Conservation (phyloP, 2,329 filamentous ascomycete genomes). For the Fusarium sp. region DNA sequence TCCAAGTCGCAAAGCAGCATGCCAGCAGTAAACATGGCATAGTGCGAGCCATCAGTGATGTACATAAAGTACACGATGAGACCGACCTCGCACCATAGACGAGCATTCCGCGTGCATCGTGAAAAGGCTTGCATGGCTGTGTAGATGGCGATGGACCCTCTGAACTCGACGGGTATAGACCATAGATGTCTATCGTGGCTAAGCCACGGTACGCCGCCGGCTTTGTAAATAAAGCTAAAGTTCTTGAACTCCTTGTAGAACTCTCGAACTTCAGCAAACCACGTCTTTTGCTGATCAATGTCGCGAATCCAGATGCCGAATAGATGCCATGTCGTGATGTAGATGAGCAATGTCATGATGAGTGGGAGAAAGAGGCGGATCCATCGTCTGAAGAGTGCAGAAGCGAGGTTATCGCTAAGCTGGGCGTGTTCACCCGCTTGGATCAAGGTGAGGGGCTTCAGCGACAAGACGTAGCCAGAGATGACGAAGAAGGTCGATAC, state of each 20-base stretch:
- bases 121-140: slow-evolving; percentile 64
- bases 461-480: slow-evolving; percentile 63
- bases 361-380: slow-evolving; percentile 60
- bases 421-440: slow-evolving; percentile 53
- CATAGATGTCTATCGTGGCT: slow-evolving; percentile 65
- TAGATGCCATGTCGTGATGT: slow-evolving; percentile 59
- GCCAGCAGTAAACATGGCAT: slow-evolving; percentile 66
- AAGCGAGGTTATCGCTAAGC: slow-evolving; percentile 55
- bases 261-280: slow-evolving; percentile 58
- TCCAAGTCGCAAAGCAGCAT: slow-evolving; percentile 70
- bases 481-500: slow-evolving; percentile 65
- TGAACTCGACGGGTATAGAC: slow-evolving; percentile 70
- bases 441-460: slow-evolving; percentile 58
- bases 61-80: slow-evolving; percentile 72
- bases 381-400: slow-evolving; percentile 59
- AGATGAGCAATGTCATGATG: slow-evolving; percentile 62
- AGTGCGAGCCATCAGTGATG: slow-evolving; percentile 69
- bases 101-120: slow-evolving; percentile 60
- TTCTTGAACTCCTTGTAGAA: slow-evolving; percentile 68
- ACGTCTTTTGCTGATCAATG: slow-evolving; percentile 50
- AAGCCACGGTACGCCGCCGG: slow-evolving; percentile 62
- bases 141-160: slow-evolving; percentile 70
- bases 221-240: slow-evolving; percentile 71
- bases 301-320: slow-evolving; percentile 57
- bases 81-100: slow-evolving; percentile 60